These are phyloP conservation scores for Microcyclosporella mali DNA, from an alignment of 2,329 filamentous ascomycete genomes.

Conservation along the genomic window DNA sequence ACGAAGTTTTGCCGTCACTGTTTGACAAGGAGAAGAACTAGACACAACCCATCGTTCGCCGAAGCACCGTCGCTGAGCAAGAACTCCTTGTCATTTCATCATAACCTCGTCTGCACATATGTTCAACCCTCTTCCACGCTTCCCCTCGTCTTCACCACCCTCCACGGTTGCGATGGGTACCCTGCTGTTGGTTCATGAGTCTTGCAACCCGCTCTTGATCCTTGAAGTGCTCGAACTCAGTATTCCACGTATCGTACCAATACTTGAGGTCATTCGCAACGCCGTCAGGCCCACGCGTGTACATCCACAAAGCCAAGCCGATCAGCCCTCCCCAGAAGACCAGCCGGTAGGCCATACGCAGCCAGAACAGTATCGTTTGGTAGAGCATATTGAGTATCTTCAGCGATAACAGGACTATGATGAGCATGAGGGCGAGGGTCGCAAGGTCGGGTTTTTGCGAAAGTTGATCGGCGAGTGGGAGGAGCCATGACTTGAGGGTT, in stretches of 20 bases:
- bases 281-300: constrained; percentile 57
- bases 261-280: constrained; percentile 53
- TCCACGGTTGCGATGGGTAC: constrained; percentile 19
- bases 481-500: constrained; percentile 22
- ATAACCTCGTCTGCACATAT: neutral
- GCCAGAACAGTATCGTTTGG: constrained; percentile 69
- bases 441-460: constrained; percentile 41
- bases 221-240: constrained; percentile 35
- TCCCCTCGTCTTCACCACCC: constrained; percentile 28
- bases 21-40: too few relatives aligned
- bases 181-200: constrained; percentile 19
- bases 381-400: constrained; percentile 63
- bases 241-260: constrained; percentile 34
- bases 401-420: constrained; percentile 58
- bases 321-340: constrained; percentile 59
- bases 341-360: constrained; percentile 58
- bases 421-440: constrained; percentile 51
- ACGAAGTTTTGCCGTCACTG: too few relatives aligned
- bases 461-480: constrained; percentile 25
- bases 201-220: constrained; percentile 26
- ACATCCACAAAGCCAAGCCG: constrained; percentile 51
- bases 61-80: constrained; percentile 16
- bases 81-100: constrained; percentile 2
- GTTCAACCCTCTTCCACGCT: neutral
- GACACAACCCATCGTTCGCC: neutral